Evolutionary conservation across 306 rosid species (phyloP), one percentile per base, ranked within the genome.

Genomic region (Abrus precatorius): DNA sequence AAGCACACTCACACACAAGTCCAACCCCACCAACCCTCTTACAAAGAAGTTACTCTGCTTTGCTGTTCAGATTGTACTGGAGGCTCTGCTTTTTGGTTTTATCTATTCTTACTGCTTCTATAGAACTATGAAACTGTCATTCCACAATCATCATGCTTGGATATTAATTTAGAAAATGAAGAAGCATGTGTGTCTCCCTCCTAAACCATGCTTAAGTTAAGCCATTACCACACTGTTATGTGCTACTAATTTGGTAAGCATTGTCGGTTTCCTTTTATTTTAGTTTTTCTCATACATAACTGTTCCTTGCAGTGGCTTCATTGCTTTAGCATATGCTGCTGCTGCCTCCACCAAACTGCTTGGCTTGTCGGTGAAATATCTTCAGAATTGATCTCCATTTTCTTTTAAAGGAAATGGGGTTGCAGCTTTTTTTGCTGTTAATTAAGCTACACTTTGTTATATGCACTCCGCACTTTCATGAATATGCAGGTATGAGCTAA

Each of bases 401-500:
- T 53, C 59, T 28, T 75, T 61, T 61, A 62, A 67, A 27, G 74
- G 72, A 63, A 80, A 91, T 91, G 97, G 88, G 76, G 72, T 66
- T 70, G 74, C 85, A 30, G 69, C 79, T 84, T 81, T 60, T 84
- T 74, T 77, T 89, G 32, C 83, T 90, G 43, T 69, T 93, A 38
- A 29, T 86, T 71, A 79, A 83, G 78, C 75, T 90, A 60, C 87
- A 86, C 67, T 85, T 88, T 8, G 64, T 82, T 68, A 30, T 75
- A 75, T 38, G 82, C 70, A 80, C 49, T 52, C 61, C 69, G 27
- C 76, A 83, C 45, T 66, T 83, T 80, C 84, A 72, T 82, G 85
- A 78, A 88, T 85, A 88, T 85, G 87, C 86, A 91, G 98, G 98
- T 93, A 91, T 82, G 75, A 32, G 83, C 48, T 80, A 75, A 68